Base-by-base conservation (phyloP, 805 yeast species). In the Huiozyma sinensis region DNA sequence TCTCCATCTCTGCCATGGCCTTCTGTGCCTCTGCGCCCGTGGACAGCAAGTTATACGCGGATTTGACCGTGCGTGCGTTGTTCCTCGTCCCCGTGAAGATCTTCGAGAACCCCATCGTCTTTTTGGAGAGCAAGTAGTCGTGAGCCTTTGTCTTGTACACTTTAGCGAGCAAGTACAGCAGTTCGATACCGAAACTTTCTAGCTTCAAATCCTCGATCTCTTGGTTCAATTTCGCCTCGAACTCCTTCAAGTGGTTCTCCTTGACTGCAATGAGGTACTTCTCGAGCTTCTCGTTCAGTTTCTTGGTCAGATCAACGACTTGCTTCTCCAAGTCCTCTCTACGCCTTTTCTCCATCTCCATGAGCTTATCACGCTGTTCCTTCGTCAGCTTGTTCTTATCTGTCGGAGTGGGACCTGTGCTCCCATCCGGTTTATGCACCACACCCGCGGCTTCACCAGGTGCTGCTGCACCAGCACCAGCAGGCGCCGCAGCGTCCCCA, bases 111-210 rank as follows among this genome's bases (percentile, higher is more conserved):
- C 98, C 98, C 53, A 85, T 75, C 32, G 90, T 83, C 61, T 79
- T 84, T 55, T 81, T 80, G 0, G 96, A 77, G 56, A 76, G 78
- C 43, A 87, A 66, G 46, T 76, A 79, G 27, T 83, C 85, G 46
- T 76, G 70, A 2, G 94, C 95, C 57, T 87, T 87, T 33, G 75
- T 70, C 44, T 72, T 72, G 64, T 92, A 92, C 5, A 85, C 76
- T 47, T 73, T 74, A 13, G 97, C 97, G 48, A 92, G 82, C 13
- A 90, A 68, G 51, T 82, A 88, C 50, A 90, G 68, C 41, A 92
- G 70, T 64, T 90, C 95, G 41, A 90, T 65, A 10, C 99, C 99
- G 67, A 92, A 92, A 43, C 95, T 85, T 70, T 92, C 98, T 73
- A 87, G 77, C 63, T 92, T 92, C 58, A 92, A 69, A 48, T 83